Percentiles rank a stretch among this genome's conserved stretches.
Conservation (phyloP, 306 rosid species). For the Quercus suber region DNA sequence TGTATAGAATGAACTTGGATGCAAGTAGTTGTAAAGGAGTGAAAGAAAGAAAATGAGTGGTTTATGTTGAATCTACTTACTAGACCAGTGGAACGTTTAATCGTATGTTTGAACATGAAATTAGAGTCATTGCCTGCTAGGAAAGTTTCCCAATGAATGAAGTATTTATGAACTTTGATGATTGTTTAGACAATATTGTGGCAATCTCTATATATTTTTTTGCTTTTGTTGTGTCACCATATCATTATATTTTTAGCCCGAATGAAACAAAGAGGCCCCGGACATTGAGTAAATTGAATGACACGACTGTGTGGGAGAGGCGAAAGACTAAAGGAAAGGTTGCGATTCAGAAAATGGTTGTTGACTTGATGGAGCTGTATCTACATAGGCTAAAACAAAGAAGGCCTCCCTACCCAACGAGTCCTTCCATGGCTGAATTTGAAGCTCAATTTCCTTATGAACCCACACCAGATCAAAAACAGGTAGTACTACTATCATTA, state of each 20-base stretch:
- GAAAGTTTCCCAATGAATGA: too few species aligned
- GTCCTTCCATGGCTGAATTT: conserved; percentile 51
- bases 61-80: background rate
- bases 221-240: background rate
- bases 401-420: conserved; percentile 67
- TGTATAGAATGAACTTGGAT: background rate
- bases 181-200: too few species aligned
- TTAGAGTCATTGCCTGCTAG: background rate
- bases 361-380: conserved; percentile 94
- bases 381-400: conserved; percentile 84
- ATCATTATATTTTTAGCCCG: conserved; percentile 56
- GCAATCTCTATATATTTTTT: background rate
- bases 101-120: background rate
- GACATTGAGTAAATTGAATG: conserved; percentile 77
- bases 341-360: conserved; percentile 97
- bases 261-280: conserved; percentile 76
- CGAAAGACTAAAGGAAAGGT: conserved; percentile 82
- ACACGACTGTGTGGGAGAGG: conserved; percentile 75
- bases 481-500: conserved; percentile 35
- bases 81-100: too few species aligned
- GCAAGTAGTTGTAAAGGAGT: too few species aligned
- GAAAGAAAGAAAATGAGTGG: too few species aligned
- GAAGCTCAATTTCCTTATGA: conserved; percentile 61
- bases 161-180: too few species aligned
- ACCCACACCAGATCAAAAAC: conserved; percentile 89